Percentiles rank a stretch among this genome's conserved stretches.
phyloP scores from a whole-genome alignment of 2,329 filamentous ascomycete genomes.

The Cercospora berteroae region DNA sequence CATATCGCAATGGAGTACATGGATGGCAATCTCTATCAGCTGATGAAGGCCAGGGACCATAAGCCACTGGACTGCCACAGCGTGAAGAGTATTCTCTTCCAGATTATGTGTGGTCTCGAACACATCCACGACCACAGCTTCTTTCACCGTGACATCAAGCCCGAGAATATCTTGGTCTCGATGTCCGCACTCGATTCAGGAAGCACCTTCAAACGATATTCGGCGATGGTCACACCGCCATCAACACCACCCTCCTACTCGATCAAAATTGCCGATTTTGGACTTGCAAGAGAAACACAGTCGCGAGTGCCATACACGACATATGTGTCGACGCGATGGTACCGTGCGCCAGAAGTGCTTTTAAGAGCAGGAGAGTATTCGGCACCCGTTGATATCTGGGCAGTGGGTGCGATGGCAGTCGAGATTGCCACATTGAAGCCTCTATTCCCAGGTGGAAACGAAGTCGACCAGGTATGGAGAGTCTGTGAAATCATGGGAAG shows the following conservation, averaged over 20 bases:
- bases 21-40: constrained; percentile 97
- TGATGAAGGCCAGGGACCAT: constrained; percentile 98
- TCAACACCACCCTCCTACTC: constrained; percentile 92
- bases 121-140: constrained; percentile 97
- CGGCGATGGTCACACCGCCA: constrained; percentile 86
- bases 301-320: constrained; percentile 96
- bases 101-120: constrained; percentile 93
- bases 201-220: constrained; percentile 89
- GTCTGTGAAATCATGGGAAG: constrained; percentile 99
- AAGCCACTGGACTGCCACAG: constrained; percentile 85
- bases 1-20: constrained; percentile 99
- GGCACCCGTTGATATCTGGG: constrained; percentile 97
- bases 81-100: constrained; percentile 96
- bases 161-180: constrained; percentile 96
- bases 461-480: constrained; percentile 98
- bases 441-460: constrained; percentile 93
- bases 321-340: constrained; percentile 98
- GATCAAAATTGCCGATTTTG: constrained; percentile 98
- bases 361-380: constrained; percentile 94
- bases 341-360: constrained; percentile 86
- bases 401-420: constrained; percentile 96
- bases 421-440: constrained; percentile 96
- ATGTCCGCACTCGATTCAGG: constrained; percentile 79
- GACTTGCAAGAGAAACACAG: constrained; percentile 93
- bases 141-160: constrained; percentile 98